These are phyloP conservation scores for Diaporthe sp. DNA, from an alignment of 2,329 filamentous ascomycete genomes.

Conservation along the genomic window DNA sequence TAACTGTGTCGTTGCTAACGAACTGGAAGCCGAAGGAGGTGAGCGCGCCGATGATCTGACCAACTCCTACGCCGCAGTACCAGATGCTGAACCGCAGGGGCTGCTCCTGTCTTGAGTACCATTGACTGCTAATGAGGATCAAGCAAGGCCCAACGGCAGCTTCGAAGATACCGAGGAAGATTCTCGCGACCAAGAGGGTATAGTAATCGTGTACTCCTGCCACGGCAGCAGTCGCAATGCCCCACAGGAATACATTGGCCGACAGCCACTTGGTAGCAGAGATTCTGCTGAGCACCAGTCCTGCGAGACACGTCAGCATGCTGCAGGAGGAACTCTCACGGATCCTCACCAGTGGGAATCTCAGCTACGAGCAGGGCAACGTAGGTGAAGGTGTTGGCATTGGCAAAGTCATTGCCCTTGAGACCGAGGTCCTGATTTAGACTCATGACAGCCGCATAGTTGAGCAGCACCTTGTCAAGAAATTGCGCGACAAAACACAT, in stretches of 20 bases:
- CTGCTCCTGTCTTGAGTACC: slow-evolving; percentile 69
- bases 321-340: neutral
- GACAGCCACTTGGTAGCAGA: slow-evolving; percentile 73
- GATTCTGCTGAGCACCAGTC: slow-evolving; percentile 70
- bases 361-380: slow-evolving; percentile 72
- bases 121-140: slow-evolving; percentile 71
- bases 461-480: slow-evolving; percentile 73
- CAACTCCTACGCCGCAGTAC: slow-evolving; percentile 71
- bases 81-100: slow-evolving; percentile 71
- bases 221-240: slow-evolving; percentile 65
- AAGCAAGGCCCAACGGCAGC: slow-evolving; percentile 71
- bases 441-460: slow-evolving; percentile 77
- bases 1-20: slow-evolving; percentile 48
- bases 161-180: slow-evolving; percentile 72
- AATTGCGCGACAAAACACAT: slow-evolving; percentile 73
- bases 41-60: slow-evolving; percentile 63
- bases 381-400: slow-evolving; percentile 72
- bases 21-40: slow-evolving; percentile 68
- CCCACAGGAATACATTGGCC: slow-evolving; percentile 70
- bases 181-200: slow-evolving; percentile 65
- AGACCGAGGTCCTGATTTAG: slow-evolving; percentile 67
- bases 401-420: slow-evolving; percentile 71
- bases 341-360: slow-evolving; percentile 66
- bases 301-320: slow-evolving; percentile 46
- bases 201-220: slow-evolving; percentile 66